phyloP scores from a whole-genome alignment of 352 stramenopile genomes.

The Pythium guiyangense region DNA sequence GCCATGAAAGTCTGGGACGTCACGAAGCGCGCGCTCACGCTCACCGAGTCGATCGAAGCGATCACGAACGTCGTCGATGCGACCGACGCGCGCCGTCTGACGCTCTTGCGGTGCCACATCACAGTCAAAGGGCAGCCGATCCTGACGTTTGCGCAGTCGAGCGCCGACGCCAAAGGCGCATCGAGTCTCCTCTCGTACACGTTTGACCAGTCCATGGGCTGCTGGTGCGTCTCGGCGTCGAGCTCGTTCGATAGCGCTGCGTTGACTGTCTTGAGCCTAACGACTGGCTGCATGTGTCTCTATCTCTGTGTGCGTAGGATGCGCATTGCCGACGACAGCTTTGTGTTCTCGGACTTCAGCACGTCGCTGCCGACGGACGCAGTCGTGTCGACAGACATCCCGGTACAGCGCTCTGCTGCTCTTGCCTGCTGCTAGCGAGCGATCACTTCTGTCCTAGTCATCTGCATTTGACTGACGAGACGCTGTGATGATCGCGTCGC shows the following conservation, averaged over 20 bases:
- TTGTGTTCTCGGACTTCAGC: conserved; percentile 83
- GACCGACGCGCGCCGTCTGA: conserved; percentile 36
- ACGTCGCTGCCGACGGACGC: conserved; percentile 69
- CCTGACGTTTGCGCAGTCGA: conserved; percentile 78
- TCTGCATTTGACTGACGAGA: too few relatives aligned
- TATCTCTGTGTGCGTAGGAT: conserved; percentile 40
- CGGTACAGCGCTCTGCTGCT: conserved; percentile 26
- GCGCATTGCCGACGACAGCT: conserved; percentile 80
- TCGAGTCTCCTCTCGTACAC: conserved; percentile 76
- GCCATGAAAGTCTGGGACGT: conserved; percentile 76
- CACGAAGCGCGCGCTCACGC: conserved; percentile 28
- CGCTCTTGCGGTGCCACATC: conserved; percentile 67
- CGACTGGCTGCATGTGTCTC: background rate
- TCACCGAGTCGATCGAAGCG: conserved; percentile 62
- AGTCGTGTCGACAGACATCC: conserved; percentile 55
- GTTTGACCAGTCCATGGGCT: conserved; percentile 65
- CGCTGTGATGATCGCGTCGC: background rate
- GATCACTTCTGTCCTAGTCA: too few relatives aligned
- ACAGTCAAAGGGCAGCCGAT: conserved; percentile 67
- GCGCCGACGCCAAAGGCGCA: conserved; percentile 32
- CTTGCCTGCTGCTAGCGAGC: too few relatives aligned
- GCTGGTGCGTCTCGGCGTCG: conserved; percentile 69
- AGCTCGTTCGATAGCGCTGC: too few relatives aligned
- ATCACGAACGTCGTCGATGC: conserved; percentile 37
- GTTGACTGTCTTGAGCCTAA: too few relatives aligned